phyloP scores from a whole-genome alignment of 2,329 filamentous ascomycete genomes.

The Zymoseptoria pseudotritici region DNA sequence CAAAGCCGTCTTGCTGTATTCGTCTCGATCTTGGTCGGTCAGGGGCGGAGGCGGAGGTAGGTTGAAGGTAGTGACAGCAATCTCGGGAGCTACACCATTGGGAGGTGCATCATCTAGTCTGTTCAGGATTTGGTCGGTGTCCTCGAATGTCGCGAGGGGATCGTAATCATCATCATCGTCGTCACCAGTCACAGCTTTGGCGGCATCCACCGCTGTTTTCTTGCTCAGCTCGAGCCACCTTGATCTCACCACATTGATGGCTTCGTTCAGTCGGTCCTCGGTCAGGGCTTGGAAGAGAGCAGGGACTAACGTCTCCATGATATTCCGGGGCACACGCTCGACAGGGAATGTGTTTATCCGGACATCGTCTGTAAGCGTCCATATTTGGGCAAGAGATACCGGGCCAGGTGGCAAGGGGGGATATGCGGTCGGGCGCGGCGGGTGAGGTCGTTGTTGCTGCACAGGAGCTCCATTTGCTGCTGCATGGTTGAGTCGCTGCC shows the following conservation, averaged over 20 bases:
- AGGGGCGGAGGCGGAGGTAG: constrained; percentile 70
- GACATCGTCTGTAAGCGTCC: constrained; percentile 71
- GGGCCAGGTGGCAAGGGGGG: constrained; percentile 68
- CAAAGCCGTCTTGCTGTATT: constrained; percentile 67
- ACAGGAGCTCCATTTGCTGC: constrained; percentile 27
- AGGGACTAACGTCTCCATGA: constrained; percentile 75
- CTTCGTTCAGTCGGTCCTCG: constrained; percentile 58
- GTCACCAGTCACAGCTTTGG: constrained; percentile 25
- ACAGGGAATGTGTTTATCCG: constrained; percentile 76
- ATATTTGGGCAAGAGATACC: constrained; percentile 74
- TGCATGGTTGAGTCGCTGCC: constrained; percentile 60
- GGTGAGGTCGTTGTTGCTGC: constrained; percentile 21
- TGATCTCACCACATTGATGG: constrained; percentile 54
- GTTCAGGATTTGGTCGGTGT: constrained; percentile 69
- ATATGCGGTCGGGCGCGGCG: constrained; percentile 41
- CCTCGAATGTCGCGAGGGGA: constrained; percentile 70
- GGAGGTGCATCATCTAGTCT: constrained; percentile 63
- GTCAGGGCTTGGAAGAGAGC: constrained; percentile 69
- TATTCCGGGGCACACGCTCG: constrained; percentile 63
- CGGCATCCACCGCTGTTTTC: constrained; percentile 22
- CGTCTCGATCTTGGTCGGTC: constrained; percentile 62
- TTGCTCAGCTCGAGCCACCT: constrained; percentile 35
- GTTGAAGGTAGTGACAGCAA: constrained; percentile 66
- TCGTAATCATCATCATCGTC: constrained; percentile 91
- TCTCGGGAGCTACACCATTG: constrained; percentile 32